Base-by-base conservation (phyloP, 495 filamentous ascomycete species). In the Penicillium lividum region DNA sequence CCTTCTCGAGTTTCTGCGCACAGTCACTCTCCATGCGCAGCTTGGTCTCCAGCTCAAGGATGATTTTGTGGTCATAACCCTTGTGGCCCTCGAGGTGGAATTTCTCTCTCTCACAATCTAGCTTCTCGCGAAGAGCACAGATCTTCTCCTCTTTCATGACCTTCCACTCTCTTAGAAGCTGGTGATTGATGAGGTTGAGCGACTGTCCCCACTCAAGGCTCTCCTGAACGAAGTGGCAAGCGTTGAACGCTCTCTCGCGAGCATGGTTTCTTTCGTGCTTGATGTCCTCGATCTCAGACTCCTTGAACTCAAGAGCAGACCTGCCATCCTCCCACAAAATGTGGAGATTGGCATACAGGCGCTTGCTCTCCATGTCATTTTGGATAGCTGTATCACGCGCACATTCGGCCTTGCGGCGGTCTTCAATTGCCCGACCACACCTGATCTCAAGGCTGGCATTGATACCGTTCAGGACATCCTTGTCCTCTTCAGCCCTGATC, bases 201-300 rank as follows among this genome's bases (percentile, higher is more conserved):
- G 49, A 30, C 13, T 51, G 49, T 13, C 46, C 46, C 46, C 46
- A 48, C n/a, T 51, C 49, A 5, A 51, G 15, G 49, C 30, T 51
- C 31, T 51, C 49, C 49, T 51, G 29, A 15, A 22, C 31, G 8
- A 9, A 36, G 49, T 51, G 49, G 16, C 49, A 36, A 27, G 30
- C 31, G 7, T 8, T 27, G 16, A 36, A 25, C 25, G 49, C 15
- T 22, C 49, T 8, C n/a, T 38, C 34, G 16, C 16, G 34, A 3
- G 22, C 46, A 30, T 28, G 46, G 10, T 48, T 27, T 45, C 42
- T 18, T 13, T 28, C 47, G 5, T 0, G 27, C 22, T 29, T 30
- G 47, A 30, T 7, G 16, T 16, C 15, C n/a, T 30, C 25, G 25
- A 31, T 30, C 25, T 50, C 47, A 22, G 22, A 22, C 27, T 50